Evolutionary conservation across 2,329 filamentous ascomycete genomes (phyloP), one percentile per base, ranked within the genome.

Genomic region (Alternaria gaisen): DNA sequence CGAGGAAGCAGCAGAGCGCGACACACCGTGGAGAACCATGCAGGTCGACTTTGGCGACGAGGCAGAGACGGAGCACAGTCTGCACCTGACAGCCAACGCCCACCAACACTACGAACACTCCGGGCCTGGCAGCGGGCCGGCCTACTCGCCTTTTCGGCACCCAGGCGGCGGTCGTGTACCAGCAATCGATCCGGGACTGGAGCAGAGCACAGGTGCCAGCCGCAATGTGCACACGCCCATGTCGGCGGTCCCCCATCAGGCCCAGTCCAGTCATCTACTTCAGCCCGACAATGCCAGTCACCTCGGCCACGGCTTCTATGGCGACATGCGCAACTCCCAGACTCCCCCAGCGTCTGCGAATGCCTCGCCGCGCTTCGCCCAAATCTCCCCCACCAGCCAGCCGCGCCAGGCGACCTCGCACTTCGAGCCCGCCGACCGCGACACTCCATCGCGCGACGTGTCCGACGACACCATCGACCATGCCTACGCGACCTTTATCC

Each of bases 401-500:
- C 63, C 74, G 22, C 72, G 77, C 65, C 73, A 77, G 61, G 53
- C 71, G 44, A 58, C 69, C 8, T 42, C 74, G 18, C 54, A 53
- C 60, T 81, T 71, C 61, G 72, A 70, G 42, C 82, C 83, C 6
- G 75, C 77, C 55, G 84, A 87, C 69, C 83, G 86, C 53, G 66
- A 79, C 20, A 79, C 94, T 48, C 94, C 94, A 8, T 83, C 88
- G 56, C 87, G 85, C 64, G 82, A 88, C 62, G 88, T 97, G 30
- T 89, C 87, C 3, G 85, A 88, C 69, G 85, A 86, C 2, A 91
- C 86, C 12, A 89, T 97, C 66, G 91, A 94, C 72, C 88, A 94
- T 75, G 90, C 92, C 52, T 97, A 94, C 76, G 89, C 94, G 61
- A 80, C 83, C 67, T 97, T 97, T 77, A 91, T 97, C 70, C 84